These are phyloP conservation scores for Barnettozyma sucrosica DNA, from an alignment of 805 yeast species.

Conservation along the genomic window DNA sequence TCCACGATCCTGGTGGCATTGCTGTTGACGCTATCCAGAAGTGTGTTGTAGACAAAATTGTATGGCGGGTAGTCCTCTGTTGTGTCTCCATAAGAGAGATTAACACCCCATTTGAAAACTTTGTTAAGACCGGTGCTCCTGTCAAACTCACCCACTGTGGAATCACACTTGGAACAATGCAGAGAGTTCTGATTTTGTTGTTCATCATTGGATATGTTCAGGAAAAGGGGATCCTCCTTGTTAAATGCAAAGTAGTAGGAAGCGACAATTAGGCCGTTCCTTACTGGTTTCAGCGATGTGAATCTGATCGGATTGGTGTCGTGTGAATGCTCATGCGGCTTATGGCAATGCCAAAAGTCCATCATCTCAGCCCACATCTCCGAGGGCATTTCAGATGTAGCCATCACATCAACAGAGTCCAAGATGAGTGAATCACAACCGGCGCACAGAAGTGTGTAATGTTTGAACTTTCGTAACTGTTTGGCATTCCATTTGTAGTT, in stretches of 20 bases:
- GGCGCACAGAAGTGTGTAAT: slow-evolving; percentile 30
- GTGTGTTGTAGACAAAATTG: slow-evolving; percentile 31
- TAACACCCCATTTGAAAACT: slow-evolving; percentile 54
- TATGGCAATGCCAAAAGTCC: slow-evolving; percentile 98
- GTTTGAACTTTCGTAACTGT: slow-evolving; percentile 29
- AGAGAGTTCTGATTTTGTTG: slow-evolving; percentile 12
- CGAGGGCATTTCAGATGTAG: slow-evolving; percentile 70
- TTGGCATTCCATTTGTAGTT: slow-evolving; percentile 38
- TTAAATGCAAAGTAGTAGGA: slow-evolving; percentile 40
- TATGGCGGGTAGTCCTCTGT: slow-evolving; percentile 33
- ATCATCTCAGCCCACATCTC: slow-evolving; percentile 91
- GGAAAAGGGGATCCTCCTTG: slow-evolving; percentile 5
- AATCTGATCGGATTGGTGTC: slow-evolving; percentile 25
- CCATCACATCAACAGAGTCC: slow-evolving; percentile 27
- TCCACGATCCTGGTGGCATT: slow-evolving; percentile 35
- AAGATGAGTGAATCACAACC: slow-evolving; percentile 29
- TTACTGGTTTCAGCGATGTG: slow-evolving; percentile 40
- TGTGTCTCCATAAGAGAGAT: slow-evolving; percentile 22
- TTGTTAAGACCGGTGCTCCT: slow-evolving; percentile 28
- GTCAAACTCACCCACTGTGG: slow-evolving; percentile 36
- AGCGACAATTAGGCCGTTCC: slow-evolving; percentile 45
- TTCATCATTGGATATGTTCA: slow-evolving; percentile 3
- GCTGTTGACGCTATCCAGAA: slow-evolving; percentile 39
- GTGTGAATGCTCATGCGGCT: slow-evolving; percentile 39
- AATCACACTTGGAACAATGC: slow-evolving; percentile 34